Conservation (phyloP, 441 rosid genomes). For the Aleurites moluccanus region DNA sequence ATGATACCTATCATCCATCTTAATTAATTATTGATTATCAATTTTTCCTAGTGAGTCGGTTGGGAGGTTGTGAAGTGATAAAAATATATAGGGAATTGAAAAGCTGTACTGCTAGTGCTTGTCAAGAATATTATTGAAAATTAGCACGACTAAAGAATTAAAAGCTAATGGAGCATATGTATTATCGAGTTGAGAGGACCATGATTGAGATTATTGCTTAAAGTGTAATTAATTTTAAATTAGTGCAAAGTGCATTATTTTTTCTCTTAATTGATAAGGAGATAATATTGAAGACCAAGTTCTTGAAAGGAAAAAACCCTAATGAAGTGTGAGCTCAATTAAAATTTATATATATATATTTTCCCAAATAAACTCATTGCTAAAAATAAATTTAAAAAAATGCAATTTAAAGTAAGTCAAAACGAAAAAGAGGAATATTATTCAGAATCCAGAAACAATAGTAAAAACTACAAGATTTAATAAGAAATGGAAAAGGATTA, state of each 20-base stretch:
- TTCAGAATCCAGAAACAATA: too few relatives aligned
- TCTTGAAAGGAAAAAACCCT: too few relatives aligned
- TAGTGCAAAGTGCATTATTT: slow-evolving; percentile 16
- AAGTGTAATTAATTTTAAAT: slow-evolving; percentile 24
- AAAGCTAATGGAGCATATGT: slow-evolving; percentile 4
- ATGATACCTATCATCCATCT: too few relatives aligned
- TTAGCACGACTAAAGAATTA: slow-evolving; percentile 21
- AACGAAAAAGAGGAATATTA: too few relatives aligned
- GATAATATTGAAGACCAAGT: neutral
- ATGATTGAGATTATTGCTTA: slow-evolving; percentile 24
- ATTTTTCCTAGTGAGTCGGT: neutral
- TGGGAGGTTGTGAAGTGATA: neutral
- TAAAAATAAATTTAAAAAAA: too few relatives aligned
- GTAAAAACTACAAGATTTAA: too few relatives aligned
- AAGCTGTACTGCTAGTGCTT: too few relatives aligned
- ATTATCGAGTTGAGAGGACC: slow-evolving; percentile 4
- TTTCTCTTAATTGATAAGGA: neutral
- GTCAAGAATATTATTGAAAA: neutral
- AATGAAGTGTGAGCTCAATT: neutral
- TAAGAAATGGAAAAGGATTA: too few relatives aligned
- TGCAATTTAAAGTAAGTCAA: too few relatives aligned
- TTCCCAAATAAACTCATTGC: too few relatives aligned
- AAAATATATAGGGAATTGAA: too few relatives aligned
- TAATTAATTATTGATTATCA: too few relatives aligned
- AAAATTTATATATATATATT: neutral